phyloP scores from a whole-genome alignment of 108 stramenopile genomes.

The Thalassiosira profunda region DNA sequence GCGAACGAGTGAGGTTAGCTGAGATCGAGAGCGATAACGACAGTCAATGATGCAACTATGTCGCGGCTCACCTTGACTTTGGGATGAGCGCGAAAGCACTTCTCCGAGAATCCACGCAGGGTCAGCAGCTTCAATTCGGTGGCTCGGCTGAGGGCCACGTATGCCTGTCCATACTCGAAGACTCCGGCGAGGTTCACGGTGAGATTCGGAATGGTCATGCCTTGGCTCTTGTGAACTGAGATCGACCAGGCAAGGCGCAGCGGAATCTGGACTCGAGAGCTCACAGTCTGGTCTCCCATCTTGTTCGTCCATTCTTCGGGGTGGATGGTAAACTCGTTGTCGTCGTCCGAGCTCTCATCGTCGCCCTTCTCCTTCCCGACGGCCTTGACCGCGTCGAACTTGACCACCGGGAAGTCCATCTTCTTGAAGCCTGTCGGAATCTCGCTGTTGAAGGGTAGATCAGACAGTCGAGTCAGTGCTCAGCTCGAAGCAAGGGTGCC shows the following conservation, averaged over 20 bases:
- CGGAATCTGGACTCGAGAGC: conserved; percentile 64
- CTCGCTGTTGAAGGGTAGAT: conserved; percentile 12
- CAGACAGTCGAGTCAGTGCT: background rate
- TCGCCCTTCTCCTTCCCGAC: conserved; percentile 17
- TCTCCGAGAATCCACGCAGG: conserved; percentile 59
- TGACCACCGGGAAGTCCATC: conserved; percentile 52
- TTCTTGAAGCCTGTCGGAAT: conserved; percentile 49
- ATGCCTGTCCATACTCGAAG: conserved; percentile 93
- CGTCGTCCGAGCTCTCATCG: conserved; percentile 10
- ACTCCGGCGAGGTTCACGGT: conserved; percentile 78
- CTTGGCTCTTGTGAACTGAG: conserved; percentile 85
- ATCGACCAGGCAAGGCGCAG: conserved; percentile 79
- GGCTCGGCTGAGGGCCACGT: conserved; percentile 91
- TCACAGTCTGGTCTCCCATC: conserved; percentile 40
- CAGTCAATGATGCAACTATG: no score
- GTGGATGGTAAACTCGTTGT: conserved; percentile 40
- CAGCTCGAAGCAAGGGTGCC: no score
- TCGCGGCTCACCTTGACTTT: conserved; percentile 40
- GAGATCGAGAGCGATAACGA: no score
- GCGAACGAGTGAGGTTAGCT: no score
- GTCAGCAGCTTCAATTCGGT: conserved; percentile 58
- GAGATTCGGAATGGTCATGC: conserved; percentile 75
- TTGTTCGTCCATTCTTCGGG: conserved; percentile 48
- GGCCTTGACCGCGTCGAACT: conserved; percentile 24
- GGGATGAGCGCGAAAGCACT: conserved; percentile 57